Conservation (phyloP, 148 eudicot species). For the Silene conica region DNA sequence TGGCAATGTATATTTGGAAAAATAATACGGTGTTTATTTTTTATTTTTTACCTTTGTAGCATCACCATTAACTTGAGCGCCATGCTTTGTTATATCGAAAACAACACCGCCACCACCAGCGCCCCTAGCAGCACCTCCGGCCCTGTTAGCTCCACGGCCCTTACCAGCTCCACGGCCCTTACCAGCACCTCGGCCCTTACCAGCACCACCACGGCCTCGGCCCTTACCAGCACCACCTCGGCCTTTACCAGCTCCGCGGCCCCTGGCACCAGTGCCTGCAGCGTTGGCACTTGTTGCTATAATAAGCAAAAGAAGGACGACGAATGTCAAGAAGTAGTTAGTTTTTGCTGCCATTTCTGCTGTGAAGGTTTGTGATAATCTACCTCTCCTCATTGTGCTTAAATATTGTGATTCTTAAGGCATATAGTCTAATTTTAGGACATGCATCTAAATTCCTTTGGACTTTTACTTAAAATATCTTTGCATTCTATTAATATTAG, state of each 20-base stretch:
- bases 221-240: background rate
- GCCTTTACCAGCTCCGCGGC: background rate
- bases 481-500: background rate
- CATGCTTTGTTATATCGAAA: constrained; percentile 23
- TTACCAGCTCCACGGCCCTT: background rate
- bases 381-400: constrained; percentile 6
- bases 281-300: constrained; percentile 3
- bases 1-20: too few relatives aligned
- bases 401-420: background rate
- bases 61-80: constrained; percentile 30
- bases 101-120: background rate
- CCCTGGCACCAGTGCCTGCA: constrained; percentile 3
- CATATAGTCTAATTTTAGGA: background rate
- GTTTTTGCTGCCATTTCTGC: constrained; percentile 3
- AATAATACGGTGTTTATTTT: too few relatives aligned
- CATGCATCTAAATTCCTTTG: constrained; percentile 1
- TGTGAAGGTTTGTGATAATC: background rate
- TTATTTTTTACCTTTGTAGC: constrained; percentile 32
- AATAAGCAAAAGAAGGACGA: constrained; percentile 7
- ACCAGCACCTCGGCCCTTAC: background rate
- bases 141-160: background rate
- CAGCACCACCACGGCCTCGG: background rate
- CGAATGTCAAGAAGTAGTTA: background rate
- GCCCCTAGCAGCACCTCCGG: background rate
- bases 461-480: constrained; percentile 10